A percentile compares a stretch with the other conserved stretches of the same genome.
phyloP scores from a whole-genome alignment of 2,329 filamentous ascomycete species.

The Knoxdaviesia proteae region DNA sequence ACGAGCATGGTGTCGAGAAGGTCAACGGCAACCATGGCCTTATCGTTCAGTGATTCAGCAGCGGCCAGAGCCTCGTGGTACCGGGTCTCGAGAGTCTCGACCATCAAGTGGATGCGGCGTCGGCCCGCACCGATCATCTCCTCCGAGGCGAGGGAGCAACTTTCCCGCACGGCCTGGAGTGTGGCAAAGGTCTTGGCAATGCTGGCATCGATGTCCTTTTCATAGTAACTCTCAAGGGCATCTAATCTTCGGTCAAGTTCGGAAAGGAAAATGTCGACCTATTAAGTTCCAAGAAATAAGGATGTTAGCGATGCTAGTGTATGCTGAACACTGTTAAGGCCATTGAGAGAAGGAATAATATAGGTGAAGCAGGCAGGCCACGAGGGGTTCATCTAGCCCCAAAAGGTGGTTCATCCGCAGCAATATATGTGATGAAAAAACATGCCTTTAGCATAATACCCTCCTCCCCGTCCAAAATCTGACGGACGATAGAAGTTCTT shows the following conservation, averaged over 20 bases:
- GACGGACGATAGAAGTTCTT: constrained; percentile 32
- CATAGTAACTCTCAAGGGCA: constrained; percentile 66
- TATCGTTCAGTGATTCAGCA: constrained; percentile 76
- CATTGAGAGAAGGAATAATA: too few species aligned
- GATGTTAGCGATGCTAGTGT: constrained; percentile 3
- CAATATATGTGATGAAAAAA: background rate
- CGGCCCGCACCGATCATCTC: constrained; percentile 77
- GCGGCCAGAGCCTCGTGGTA: constrained; percentile 74
- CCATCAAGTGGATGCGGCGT: constrained; percentile 66
- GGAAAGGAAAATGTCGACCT: constrained; percentile 63
- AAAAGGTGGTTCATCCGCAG: too few species aligned
- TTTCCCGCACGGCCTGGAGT: constrained; percentile 64
- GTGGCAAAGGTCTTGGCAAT: constrained; percentile 72
- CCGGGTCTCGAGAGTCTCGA: constrained; percentile 72
- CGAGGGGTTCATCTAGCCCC: too few species aligned
- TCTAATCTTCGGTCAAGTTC: constrained; percentile 76
- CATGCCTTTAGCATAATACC: constrained; percentile 34
- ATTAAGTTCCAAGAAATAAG: background rate
- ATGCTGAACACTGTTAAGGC: background rate
- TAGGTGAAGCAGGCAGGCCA: too few species aligned
- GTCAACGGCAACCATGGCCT: constrained; percentile 70
- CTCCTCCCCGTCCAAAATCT: constrained; percentile 42
- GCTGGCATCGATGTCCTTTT: constrained; percentile 56
- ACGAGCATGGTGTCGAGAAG: constrained; percentile 69
- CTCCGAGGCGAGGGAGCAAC: constrained; percentile 76